Evolutionary conservation across 2,329 filamentous ascomycete species (phyloP).

Genomic region (Paecilomyces sp.): DNA sequence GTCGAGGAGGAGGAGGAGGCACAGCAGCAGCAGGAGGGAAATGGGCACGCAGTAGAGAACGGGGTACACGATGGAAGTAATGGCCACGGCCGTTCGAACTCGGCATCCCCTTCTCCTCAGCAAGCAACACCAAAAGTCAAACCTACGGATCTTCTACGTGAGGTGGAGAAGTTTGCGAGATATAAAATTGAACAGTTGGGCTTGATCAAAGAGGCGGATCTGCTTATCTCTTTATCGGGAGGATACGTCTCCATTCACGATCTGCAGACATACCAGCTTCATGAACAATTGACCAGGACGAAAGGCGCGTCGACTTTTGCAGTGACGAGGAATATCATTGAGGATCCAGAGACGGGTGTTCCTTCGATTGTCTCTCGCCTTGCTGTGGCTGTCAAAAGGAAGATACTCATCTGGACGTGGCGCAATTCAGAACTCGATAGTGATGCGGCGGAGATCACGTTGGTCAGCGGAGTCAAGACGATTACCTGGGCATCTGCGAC

Average conservation of each 20-base stretch:
- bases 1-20: slow-evolving; percentile 32
- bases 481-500: slow-evolving; percentile 87
- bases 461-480: slow-evolving; percentile 78
- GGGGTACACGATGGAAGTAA: slow-evolving; percentile 10
- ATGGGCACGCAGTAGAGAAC: slow-evolving; percentile 8
- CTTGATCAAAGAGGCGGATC: slow-evolving; percentile 89
- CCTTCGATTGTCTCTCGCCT: slow-evolving; percentile 87
- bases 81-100: slow-evolving; percentile 3
- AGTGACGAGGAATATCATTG: slow-evolving; percentile 90
- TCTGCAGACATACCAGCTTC: slow-evolving; percentile 71
- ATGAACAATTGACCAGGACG: slow-evolving; percentile 73
- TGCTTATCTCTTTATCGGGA: slow-evolving; percentile 84
- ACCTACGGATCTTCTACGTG: slow-evolving; percentile 77
- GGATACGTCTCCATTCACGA: slow-evolving; percentile 86
- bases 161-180: slow-evolving; percentile 89
- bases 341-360: slow-evolving; percentile 77
- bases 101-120: slow-evolving; percentile 1
- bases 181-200: slow-evolving; percentile 89
- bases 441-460: slow-evolving; percentile 66
- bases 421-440: slow-evolving; percentile 79
- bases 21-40: slow-evolving; percentile 21
- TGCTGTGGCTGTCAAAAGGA: slow-evolving; percentile 87
- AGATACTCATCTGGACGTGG: slow-evolving; percentile 89
- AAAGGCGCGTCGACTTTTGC: slow-evolving; percentile 87
- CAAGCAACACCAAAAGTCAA: slow-evolving; percentile 31